Conservation (phyloP, 2,329 filamentous ascomycete species). For the Catunica adiposa region DNA sequence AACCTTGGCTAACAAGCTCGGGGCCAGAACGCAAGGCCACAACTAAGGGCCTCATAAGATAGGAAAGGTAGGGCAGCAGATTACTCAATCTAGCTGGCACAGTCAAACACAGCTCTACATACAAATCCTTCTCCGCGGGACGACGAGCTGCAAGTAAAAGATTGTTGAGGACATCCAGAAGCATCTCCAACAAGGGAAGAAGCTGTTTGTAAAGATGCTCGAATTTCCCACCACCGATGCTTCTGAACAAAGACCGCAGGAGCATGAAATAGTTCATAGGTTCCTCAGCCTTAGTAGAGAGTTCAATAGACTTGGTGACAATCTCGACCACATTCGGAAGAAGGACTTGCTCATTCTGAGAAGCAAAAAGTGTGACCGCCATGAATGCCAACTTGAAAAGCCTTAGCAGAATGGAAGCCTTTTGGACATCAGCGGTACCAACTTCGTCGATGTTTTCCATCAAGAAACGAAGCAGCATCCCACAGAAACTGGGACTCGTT, state of each 20-base stretch:
- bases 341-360: slow-evolving; percentile 88
- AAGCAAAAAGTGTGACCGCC: slow-evolving; percentile 91
- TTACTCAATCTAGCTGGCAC: slow-evolving; percentile 91
- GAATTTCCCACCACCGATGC: slow-evolving; percentile 92
- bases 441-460: slow-evolving; percentile 96
- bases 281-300: slow-evolving; percentile 88
- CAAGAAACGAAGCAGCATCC: slow-evolving; percentile 91
- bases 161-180: slow-evolving; percentile 92
- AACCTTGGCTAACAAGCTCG: slow-evolving; percentile 83
- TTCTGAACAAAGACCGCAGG: slow-evolving; percentile 79
- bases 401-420: slow-evolving; percentile 78
- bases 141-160: slow-evolving; percentile 79
- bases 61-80: slow-evolving; percentile 83
- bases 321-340: slow-evolving; percentile 94
- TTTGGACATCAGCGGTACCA: slow-evolving; percentile 77
- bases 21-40: slow-evolving; percentile 82
- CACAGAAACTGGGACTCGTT: slow-evolving; percentile 91
- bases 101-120: slow-evolving; percentile 90
- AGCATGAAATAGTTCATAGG: slow-evolving; percentile 98
- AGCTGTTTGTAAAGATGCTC: slow-evolving; percentile 98
- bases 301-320: slow-evolving; percentile 89
- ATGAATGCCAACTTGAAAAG: slow-evolving; percentile 98
- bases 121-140: slow-evolving; percentile 79
- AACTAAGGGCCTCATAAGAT: slow-evolving; percentile 93
- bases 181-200: slow-evolving; percentile 86